Percentiles rank a stretch among this genome's conserved stretches.
These are phyloP conservation scores for Pichia deserticola DNA, from an alignment of 805 yeast genomes.

Conservation along the genomic window DNA sequence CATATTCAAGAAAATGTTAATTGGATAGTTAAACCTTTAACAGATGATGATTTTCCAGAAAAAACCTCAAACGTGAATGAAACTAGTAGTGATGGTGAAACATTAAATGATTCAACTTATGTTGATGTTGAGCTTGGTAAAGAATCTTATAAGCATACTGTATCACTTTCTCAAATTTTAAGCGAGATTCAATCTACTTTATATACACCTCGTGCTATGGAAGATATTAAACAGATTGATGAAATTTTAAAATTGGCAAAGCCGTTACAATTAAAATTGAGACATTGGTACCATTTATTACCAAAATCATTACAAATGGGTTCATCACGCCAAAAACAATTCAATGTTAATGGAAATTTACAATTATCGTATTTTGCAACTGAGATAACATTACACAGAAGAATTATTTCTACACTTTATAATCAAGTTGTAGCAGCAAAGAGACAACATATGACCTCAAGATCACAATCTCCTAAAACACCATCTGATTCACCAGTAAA, in stretches of 20 bases:
- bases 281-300: slow-evolving; percentile 72
- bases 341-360: slow-evolving; percentile 69
- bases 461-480: background rate
- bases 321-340: slow-evolving; percentile 49
- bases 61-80: slow-evolving; percentile 34
- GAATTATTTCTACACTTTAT: slow-evolving; percentile 53
- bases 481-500: background rate
- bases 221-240: slow-evolving; percentile 49
- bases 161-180: slow-evolving; percentile 58
- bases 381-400: slow-evolving; percentile 79
- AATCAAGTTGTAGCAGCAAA: slow-evolving; percentile 10
- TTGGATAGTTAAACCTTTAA: slow-evolving; percentile 70
- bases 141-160: slow-evolving; percentile 57
- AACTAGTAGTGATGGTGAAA: slow-evolving; percentile 5
- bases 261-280: slow-evolving; percentile 62
- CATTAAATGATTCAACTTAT: slow-evolving; percentile 13
- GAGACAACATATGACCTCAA: background rate
- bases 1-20: slow-evolving; percentile 64
- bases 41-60: slow-evolving; percentile 75
- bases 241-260: slow-evolving; percentile 70
- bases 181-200: slow-evolving; percentile 67
- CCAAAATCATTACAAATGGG: slow-evolving; percentile 61
- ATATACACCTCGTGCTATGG: slow-evolving; percentile 62
- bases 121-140: slow-evolving; percentile 63
- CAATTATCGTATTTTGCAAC: slow-evolving; percentile 86